Evolutionary conservation across 768 basidiomycete genomes (phyloP).

Genomic region (Tulasnella calospora): DNA sequence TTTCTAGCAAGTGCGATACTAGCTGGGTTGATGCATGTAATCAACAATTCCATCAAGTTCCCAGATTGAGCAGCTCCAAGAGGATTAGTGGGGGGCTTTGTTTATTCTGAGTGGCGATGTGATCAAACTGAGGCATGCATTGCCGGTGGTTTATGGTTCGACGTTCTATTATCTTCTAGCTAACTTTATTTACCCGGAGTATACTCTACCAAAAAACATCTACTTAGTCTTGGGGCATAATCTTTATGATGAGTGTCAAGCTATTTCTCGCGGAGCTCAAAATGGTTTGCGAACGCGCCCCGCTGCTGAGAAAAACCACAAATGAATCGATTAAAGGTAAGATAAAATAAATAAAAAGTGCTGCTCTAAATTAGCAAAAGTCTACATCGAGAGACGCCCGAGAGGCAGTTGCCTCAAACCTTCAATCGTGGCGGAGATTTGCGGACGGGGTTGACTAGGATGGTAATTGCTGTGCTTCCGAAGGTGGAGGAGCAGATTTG

Average conservation of each 20-base stretch:
- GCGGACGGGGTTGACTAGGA: not conserved
- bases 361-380: no score
- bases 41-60: not conserved
- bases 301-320: no score
- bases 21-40: not conserved
- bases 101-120: not conserved
- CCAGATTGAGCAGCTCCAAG: not conserved
- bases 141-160: not conserved
- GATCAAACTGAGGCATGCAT: not conserved
- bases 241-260: no score
- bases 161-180: no score
- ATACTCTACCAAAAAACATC: not conserved
- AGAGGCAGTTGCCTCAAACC: not conserved
- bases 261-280: no score
- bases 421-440: not conserved
- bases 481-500: not conserved
- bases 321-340: no score
- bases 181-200: not conserved
- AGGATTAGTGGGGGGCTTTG: not conserved
- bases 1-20: not conserved
- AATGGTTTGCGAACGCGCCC: no score
- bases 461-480: not conserved
- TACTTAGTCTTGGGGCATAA: no score
- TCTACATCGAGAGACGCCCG: not conserved
- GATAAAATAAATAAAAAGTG: no score